Evolutionary conservation across 768 basidiomycete species (phyloP).

Genomic region (Agaricus blazei): DNA sequence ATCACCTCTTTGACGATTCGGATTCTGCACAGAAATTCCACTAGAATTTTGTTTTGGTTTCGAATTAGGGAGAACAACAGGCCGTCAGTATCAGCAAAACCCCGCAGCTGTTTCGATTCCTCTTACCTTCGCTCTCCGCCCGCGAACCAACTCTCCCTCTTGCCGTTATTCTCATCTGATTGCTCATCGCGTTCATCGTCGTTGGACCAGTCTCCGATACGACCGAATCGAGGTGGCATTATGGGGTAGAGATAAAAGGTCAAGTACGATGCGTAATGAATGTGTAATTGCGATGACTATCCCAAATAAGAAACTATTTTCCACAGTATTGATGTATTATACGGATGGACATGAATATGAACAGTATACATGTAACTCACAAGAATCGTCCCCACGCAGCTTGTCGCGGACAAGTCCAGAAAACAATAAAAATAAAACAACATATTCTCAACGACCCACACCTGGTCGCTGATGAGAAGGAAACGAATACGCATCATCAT

Average conservation of each 20-base stretch:
- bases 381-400: no score
- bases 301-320: no score
- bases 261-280: neutral
- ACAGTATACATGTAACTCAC: no score
- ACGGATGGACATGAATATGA: no score
- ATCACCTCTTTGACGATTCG: slow-evolving; percentile 42
- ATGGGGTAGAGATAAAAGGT: neutral
- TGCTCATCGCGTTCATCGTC: slow-evolving; percentile 49
- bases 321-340: no score
- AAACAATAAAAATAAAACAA: no score
- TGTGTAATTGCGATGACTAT: no score
- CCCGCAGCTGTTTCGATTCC: no score
- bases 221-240: slow-evolving; percentile 36
- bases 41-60: slow-evolving; percentile 31
- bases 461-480: slow-evolving; percentile 17
- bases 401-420: no score
- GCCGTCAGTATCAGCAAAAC: neutral
- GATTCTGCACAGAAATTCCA: slow-evolving; percentile 87
- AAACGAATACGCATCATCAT: neutral
- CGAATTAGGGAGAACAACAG: neutral
- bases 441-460: no score
- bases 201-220: slow-evolving; percentile 46
- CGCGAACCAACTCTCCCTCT: slow-evolving; percentile 75
- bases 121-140: slow-evolving; percentile 89
- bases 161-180: slow-evolving; percentile 41